Conservation (phyloP, 75 land plant genomes). For the Pinus albicaulis region DNA sequence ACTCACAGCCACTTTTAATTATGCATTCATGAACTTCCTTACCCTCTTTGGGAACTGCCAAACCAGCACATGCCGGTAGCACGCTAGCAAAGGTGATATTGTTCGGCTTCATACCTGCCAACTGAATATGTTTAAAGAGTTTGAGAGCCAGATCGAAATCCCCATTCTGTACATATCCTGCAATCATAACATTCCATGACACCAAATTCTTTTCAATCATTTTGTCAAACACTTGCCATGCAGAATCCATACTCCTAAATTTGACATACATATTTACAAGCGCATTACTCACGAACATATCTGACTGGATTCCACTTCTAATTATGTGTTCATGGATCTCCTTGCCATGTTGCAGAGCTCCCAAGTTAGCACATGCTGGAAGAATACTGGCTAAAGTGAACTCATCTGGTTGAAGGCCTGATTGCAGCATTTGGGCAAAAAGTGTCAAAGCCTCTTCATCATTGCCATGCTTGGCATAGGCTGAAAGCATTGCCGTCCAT, state of each 20-base stretch:
- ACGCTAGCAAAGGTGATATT: neutral
- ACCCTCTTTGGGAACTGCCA: neutral
- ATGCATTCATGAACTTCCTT: neutral
- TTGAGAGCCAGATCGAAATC: neutral
- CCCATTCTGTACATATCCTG: neutral
- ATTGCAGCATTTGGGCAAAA: neutral
- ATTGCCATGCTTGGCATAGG: neutral
- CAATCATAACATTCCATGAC: neutral
- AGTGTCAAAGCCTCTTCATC: neutral
- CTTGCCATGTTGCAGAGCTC: neutral
- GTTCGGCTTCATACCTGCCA: neutral
- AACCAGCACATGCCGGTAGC: neutral
- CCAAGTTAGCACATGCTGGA: neutral
- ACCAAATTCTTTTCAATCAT: neutral
- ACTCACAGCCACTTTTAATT: neutral
- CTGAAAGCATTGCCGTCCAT: constrained; percentile 18
- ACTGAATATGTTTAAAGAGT: neutral
- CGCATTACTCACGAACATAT: constrained; percentile 11
- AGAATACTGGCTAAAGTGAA: neutral
- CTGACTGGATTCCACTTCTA: constrained; percentile 2
- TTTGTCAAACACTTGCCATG: neutral
- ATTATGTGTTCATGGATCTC: neutral
- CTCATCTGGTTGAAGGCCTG: neutral
- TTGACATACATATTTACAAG: constrained; percentile 20
- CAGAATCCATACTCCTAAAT: constrained; percentile 1